These are phyloP conservation scores for Hortiboletus campestris DNA, from an alignment of 768 basidiomycete species.

Conservation along the genomic window DNA sequence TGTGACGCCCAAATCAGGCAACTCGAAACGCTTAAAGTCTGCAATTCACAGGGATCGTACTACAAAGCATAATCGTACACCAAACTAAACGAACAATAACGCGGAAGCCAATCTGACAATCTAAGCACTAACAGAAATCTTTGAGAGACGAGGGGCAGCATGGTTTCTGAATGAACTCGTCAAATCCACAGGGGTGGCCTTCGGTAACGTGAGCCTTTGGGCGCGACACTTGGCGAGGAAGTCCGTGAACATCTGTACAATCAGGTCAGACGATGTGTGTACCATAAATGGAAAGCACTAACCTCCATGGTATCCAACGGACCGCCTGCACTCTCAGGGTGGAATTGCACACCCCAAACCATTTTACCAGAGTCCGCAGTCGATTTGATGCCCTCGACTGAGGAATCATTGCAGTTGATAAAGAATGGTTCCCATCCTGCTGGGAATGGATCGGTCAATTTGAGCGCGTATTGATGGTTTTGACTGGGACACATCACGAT, in stretches of 20 bases:
- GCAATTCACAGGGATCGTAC: not conserved
- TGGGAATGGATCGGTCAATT: slow-evolving; percentile 92
- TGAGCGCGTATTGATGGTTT: slow-evolving; percentile 99
- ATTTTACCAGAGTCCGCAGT: slow-evolving; percentile 85
- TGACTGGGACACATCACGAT: slow-evolving; percentile 46
- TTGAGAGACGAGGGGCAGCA: slow-evolving; percentile 17
- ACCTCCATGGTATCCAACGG: slow-evolving; percentile 98
- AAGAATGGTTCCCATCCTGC: slow-evolving; percentile 98
- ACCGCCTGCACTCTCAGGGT: slow-evolving; percentile 98
- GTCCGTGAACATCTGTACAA: slow-evolving; percentile 84
- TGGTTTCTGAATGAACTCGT: slow-evolving; percentile 17
- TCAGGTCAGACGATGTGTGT: not conserved
- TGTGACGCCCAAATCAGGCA: slow-evolving; percentile 15
- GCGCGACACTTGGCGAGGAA: slow-evolving; percentile 80
- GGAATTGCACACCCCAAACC: slow-evolving; percentile 99
- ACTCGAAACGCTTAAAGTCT: not conserved
- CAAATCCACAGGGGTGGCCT: slow-evolving; percentile 15
- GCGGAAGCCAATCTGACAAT: not conserved
- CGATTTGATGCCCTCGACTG: slow-evolving; percentile 97
- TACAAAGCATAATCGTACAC: slow-evolving; percentile 17
- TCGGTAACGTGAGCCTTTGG: slow-evolving; percentile 40
- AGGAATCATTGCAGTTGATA: slow-evolving; percentile 99
- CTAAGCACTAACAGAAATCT: slow-evolving; percentile 32
- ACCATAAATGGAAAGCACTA: slow-evolving; percentile 17
- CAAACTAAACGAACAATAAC: not conserved